Evolutionary conservation across 495 filamentous ascomycete genomes (phyloP).

Genomic region (Acidiella bohemica): DNA sequence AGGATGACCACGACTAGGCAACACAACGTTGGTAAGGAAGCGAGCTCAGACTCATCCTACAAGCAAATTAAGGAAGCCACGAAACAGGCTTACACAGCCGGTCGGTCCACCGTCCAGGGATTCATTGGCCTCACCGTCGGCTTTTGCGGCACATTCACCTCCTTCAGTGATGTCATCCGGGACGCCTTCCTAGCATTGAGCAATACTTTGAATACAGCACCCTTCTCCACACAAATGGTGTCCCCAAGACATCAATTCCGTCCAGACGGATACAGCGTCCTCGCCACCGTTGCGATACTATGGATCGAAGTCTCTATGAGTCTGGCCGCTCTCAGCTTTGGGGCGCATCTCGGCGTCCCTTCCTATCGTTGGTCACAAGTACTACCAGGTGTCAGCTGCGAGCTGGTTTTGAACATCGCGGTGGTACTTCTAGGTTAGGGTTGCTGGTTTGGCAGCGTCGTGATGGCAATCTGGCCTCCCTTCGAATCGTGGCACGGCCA

Average conservation of each 20-base stretch:
- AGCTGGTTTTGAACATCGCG: conserved; percentile 42
- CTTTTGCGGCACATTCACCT: conserved; percentile 84
- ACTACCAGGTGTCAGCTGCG: background rate
- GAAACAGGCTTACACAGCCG: too few relatives aligned
- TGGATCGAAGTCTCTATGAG: conserved; percentile 53
- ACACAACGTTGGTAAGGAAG: too few relatives aligned
- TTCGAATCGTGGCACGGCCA: conserved; percentile 54
- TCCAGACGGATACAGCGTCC: conserved; percentile 64
- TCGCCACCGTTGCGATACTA: conserved; percentile 59
- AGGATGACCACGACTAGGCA: too few relatives aligned
- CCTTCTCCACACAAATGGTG: conserved; percentile 10
- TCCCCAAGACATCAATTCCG: conserved; percentile 31
- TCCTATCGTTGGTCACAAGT: conserved; percentile 29
- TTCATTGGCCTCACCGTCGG: conserved; percentile 85
- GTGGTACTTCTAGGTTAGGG: conserved; percentile 50
- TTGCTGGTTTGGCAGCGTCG: conserved; percentile 62
- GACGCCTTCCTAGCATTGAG: conserved; percentile 71
- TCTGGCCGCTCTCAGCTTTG: conserved; percentile 25
- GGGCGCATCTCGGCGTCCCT: background rate
- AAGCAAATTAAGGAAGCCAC: too few relatives aligned
- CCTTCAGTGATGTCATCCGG: conserved; percentile 76
- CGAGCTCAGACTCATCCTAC: too few relatives aligned
- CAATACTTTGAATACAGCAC: conserved; percentile 45
- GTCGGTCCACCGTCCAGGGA: too few relatives aligned
- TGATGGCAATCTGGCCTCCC: conserved; percentile 63